Conservation (phyloP, 2,329 filamentous ascomycete species). For the Cladobotryum protrusum region DNA sequence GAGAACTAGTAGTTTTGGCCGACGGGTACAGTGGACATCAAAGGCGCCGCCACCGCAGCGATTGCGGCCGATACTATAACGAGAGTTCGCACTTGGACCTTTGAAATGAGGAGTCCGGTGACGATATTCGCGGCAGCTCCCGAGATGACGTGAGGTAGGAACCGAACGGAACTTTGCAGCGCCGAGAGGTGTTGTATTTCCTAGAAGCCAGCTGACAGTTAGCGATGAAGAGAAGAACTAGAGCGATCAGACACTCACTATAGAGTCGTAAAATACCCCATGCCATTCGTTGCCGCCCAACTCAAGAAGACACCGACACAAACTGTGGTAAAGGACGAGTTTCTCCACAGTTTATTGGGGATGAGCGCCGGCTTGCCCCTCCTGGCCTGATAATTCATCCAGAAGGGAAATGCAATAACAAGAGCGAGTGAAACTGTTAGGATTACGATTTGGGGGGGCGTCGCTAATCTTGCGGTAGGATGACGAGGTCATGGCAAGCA, state of each 20-base stretch:
- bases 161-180: slow-evolving; percentile 40
- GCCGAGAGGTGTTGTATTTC: slow-evolving; percentile 40
- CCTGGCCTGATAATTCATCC: no score
- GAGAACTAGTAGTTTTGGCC: slow-evolving; percentile 45
- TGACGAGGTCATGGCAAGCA: slow-evolving; percentile 40
- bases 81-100: slow-evolving; percentile 32
- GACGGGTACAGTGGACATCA: slow-evolving; percentile 48
- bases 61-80: slow-evolving; percentile 36
- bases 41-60: slow-evolving; percentile 40
- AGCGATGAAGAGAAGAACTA: slow-evolving; percentile 15
- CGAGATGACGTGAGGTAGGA: slow-evolving; percentile 41
- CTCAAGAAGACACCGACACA: no score
- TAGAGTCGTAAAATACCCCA: slow-evolving; percentile 29
- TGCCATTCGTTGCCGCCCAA: slow-evolving; percentile 31
- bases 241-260: not conserved
- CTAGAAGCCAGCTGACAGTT: slow-evolving; percentile 35
- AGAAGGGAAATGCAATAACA: no score
- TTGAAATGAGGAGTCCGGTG: slow-evolving; percentile 36
- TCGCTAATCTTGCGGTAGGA: slow-evolving; percentile 15
- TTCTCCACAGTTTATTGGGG: no score
- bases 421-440: no score
- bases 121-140: slow-evolving; percentile 36
- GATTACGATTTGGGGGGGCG: not conserved
- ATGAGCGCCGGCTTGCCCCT: no score
- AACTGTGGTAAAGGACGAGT: no score